phyloP scores from a whole-genome alignment of 345 rosid species.

The Isatis tinctoria region DNA sequence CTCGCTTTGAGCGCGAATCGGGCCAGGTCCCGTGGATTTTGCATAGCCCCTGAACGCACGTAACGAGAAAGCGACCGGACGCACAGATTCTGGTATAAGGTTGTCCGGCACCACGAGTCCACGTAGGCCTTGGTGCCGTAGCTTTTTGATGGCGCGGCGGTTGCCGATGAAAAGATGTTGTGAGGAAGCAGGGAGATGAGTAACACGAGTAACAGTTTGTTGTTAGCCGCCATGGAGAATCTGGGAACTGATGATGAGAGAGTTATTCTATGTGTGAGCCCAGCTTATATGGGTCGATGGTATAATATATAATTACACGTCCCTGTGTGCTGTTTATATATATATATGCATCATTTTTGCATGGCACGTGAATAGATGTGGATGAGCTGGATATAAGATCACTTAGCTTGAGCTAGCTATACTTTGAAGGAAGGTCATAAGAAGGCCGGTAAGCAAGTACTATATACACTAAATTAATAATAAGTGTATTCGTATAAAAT shows the following conservation, averaged over 20 bases:
- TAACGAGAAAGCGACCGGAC: conserved; percentile 43
- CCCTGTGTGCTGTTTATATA: background rate
- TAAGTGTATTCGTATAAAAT: background rate
- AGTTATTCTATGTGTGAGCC: background rate
- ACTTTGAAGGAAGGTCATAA: conserved; percentile 19
- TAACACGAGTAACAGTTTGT: conserved; percentile 18
- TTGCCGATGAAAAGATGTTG: conserved; percentile 5
- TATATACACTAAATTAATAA: background rate
- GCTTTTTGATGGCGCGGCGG: conserved; percentile 17
- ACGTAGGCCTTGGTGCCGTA: conserved; percentile 35
- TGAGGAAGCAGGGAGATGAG: conserved; percentile 17
- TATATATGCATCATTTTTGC: conserved; percentile 4
- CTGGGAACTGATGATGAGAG: background rate
- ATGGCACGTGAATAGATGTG: conserved; percentile 24
- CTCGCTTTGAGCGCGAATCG: conserved; percentile 59
- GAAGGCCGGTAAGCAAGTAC: conserved; percentile 11
- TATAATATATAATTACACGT: background rate
- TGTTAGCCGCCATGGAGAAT: conserved; percentile 17
- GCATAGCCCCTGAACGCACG: conserved; percentile 37
- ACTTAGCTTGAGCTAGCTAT: conserved; percentile 22
- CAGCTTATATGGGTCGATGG: background rate
- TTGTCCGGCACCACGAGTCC: conserved; percentile 47
- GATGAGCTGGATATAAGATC: conserved; percentile 30
- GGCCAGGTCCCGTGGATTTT: conserved; percentile 55
- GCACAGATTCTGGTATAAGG: conserved; percentile 57